Evolutionary conservation across 2,329 filamentous ascomycete genomes (phyloP).

Genomic region (Exophiala sp.): DNA sequence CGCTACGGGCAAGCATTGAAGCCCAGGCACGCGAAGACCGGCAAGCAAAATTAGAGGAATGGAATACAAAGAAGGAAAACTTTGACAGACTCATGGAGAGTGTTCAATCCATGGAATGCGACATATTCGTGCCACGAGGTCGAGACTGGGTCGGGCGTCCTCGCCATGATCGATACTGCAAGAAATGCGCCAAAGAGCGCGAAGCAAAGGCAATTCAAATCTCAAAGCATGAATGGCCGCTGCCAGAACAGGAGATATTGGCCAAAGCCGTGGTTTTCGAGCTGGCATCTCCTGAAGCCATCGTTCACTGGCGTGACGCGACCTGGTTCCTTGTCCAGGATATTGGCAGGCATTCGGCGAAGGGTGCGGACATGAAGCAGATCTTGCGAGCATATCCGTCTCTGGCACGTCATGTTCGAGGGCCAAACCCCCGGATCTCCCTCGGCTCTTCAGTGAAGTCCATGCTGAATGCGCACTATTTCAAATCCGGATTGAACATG

Average conservation of each 20-base stretch:
- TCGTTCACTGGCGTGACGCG: slow-evolving; percentile 47
- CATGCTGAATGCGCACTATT: slow-evolving; percentile 24
- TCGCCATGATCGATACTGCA: slow-evolving; percentile 30
- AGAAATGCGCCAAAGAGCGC: slow-evolving; percentile 33
- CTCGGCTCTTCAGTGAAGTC: slow-evolving; percentile 19
- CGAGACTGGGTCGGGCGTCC: not conserved
- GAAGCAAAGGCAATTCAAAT: slow-evolving; percentile 43
- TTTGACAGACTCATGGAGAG: slow-evolving; percentile 32
- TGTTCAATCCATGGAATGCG: slow-evolving; percentile 11
- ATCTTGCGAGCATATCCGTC: slow-evolving; percentile 5
- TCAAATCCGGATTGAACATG: slow-evolving; percentile 17
- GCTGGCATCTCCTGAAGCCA: slow-evolving; percentile 39
- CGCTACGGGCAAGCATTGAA: slow-evolving; percentile 37
- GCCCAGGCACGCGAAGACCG: slow-evolving; percentile 32
- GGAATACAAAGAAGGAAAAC: slow-evolving; percentile 28
- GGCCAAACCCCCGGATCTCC: slow-evolving; percentile 17
- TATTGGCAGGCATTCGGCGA: slow-evolving; percentile 25
- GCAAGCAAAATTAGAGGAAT: slow-evolving; percentile 34
- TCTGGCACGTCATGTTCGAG: slow-evolving; percentile 12
- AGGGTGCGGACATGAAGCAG: not conserved
- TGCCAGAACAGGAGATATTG: slow-evolving; percentile 35
- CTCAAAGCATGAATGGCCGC: slow-evolving; percentile 51
- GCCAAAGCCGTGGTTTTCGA: slow-evolving; percentile 51
- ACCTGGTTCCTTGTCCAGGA: slow-evolving; percentile 41
- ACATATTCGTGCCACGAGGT: slow-evolving; percentile 3